Conservation (phyloP, 768 basidiomycete genomes). For the Tubosaeta brunneosetosa region DNA sequence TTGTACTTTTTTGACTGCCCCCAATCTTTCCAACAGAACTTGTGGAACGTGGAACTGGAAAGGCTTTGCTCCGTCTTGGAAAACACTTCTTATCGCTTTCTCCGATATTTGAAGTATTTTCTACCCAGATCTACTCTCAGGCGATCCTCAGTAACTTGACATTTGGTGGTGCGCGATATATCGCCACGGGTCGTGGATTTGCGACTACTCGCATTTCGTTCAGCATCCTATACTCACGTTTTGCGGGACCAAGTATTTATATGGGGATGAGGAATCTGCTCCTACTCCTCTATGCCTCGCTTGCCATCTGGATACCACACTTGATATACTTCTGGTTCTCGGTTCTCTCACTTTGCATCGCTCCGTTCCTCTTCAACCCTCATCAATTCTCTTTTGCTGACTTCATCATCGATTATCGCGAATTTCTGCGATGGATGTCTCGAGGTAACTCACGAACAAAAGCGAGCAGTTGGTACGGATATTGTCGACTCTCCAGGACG, state of each 20-base stretch:
- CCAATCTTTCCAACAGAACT: slow-evolving; percentile 54
- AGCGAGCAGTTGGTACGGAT: slow-evolving; percentile 98
- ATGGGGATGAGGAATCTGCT: slow-evolving; percentile 94
- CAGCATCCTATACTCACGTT: slow-evolving; percentile 95
- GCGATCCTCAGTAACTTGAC: slow-evolving; percentile 95
- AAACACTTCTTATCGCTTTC: slow-evolving; percentile 98
- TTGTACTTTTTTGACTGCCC: background rate
- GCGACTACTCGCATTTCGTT: slow-evolving; percentile 96
- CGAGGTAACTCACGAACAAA: slow-evolving; percentile 95
- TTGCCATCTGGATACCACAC: slow-evolving; percentile 91
- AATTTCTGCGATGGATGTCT: slow-evolving; percentile 99
- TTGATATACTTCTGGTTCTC: slow-evolving; percentile 99
- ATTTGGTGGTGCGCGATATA: slow-evolving; percentile 98
- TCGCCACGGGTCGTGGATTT: slow-evolving; percentile 98
- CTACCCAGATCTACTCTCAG: slow-evolving; percentile 96
- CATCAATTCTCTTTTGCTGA: slow-evolving; percentile 97
- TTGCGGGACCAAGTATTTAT: slow-evolving; percentile 99
- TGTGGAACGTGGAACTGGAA: slow-evolving; percentile 93
- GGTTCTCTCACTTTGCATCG: slow-evolving; percentile 88
- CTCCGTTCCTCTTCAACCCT: slow-evolving; percentile 99
- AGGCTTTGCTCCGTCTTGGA: slow-evolving; percentile 86
- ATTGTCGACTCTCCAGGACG: slow-evolving; percentile 94
- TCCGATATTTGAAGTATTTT: slow-evolving; percentile 98
- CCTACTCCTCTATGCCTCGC: slow-evolving; percentile 83
- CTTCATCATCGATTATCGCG: slow-evolving; percentile 98